phyloP scores from a whole-genome alignment of 2,329 filamentous ascomycete species.

The Fusarium sp. region DNA sequence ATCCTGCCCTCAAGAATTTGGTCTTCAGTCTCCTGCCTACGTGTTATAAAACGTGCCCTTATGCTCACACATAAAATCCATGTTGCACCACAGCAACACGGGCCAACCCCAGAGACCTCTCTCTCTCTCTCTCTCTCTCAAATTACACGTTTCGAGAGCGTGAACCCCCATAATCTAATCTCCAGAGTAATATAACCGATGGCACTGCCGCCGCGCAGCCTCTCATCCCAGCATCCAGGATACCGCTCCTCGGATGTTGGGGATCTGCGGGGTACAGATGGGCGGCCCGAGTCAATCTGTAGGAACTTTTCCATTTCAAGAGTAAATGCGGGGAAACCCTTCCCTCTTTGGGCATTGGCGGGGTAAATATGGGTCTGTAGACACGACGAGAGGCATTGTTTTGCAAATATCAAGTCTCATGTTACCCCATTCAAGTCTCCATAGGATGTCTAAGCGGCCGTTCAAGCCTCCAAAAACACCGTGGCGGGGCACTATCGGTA shows the following conservation, averaged over 20 bases:
- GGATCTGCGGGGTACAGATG: neutral
- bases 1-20: neutral
- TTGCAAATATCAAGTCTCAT: neutral
- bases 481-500: neutral
- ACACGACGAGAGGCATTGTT: neutral
- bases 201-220: neutral
- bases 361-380: neutral
- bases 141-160: neutral
- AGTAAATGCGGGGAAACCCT: neutral
- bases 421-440: neutral
- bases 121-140: neutral
- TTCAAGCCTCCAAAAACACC: neutral
- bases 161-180: neutral
- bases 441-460: neutral
- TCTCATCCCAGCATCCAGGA: neutral
- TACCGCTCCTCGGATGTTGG: neutral
- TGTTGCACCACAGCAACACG: neutral
- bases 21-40: neutral
- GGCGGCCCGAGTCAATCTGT: neutral
- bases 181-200: neutral
- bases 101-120: neutral
- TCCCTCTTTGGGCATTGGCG: neutral
- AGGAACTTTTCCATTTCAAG: neutral
- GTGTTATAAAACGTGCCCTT: neutral
- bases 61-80: neutral